A percentile compares a stretch with the other conserved stretches of the same genome.
Evolutionary conservation across 352 stramenopile genomes (phyloP).

Genomic region (Nothophytophthora sp.): DNA sequence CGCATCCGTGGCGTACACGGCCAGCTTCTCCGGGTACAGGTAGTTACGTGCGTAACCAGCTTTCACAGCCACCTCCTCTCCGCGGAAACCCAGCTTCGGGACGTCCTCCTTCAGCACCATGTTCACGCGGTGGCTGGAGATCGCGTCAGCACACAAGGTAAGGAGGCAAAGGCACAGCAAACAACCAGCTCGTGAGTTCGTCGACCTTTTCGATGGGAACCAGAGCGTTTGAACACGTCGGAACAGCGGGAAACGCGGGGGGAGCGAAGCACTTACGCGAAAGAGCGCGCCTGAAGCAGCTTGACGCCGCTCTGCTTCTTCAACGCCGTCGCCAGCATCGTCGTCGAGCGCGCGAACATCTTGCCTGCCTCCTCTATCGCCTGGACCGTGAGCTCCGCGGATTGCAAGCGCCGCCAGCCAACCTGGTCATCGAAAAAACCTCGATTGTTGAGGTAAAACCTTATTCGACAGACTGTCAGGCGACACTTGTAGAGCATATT

Average conservation of each 20-base stretch:
- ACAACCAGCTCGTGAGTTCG: conserved; percentile 4
- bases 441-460: too few species aligned
- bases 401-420: too few species aligned
- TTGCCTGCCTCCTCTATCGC: too few species aligned
- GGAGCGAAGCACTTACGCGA: conserved; percentile 46
- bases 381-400: too few species aligned
- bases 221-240: too few species aligned
- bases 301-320: conserved; percentile 47
- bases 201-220: conserved; percentile 4
- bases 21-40: conserved; percentile 93
- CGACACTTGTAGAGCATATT: too few species aligned
- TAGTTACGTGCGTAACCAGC: conserved; percentile 95
- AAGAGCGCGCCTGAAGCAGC: conserved; percentile 50
- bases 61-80: conserved; percentile 92
- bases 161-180: conserved; percentile 6
- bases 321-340: conserved; percentile 25
- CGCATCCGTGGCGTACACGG: conserved; percentile 91
- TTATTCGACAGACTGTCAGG: too few species aligned
- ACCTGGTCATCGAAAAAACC: too few species aligned
- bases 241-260: too few species aligned
- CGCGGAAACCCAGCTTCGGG: conserved; percentile 82
- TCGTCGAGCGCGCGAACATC: conserved; percentile 39
- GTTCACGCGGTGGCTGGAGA: conserved; percentile 68
- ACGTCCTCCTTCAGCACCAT: conserved; percentile 90
- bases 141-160: background rate